A percentile compares a stretch with the other conserved stretches of the same genome.
Conservation (phyloP, 306 rosid genomes). For the Cicer bijugum region DNA sequence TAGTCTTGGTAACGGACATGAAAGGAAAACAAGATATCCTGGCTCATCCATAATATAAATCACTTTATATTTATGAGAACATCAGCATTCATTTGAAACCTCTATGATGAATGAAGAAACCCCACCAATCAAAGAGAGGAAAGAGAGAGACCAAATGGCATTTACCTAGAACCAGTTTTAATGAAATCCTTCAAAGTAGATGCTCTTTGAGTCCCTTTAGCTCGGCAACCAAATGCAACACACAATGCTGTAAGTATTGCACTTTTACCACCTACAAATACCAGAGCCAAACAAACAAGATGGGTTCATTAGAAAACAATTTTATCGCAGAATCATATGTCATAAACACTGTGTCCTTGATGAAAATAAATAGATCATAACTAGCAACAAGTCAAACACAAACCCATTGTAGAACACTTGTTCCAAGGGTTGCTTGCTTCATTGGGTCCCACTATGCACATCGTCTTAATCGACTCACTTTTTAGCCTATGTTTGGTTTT, state of each 20-base stretch:
- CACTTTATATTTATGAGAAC: neutral
- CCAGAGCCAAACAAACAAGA: slow-evolving; percentile 37
- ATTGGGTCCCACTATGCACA: neutral
- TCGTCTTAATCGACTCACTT: neutral
- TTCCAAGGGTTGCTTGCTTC: neutral
- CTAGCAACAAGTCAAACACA: slow-evolving; percentile 16
- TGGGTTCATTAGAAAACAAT: slow-evolving; percentile 24
- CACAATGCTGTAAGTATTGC: slow-evolving; percentile 85
- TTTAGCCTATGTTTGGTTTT: too few species aligned
- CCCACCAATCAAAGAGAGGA: too few species aligned
- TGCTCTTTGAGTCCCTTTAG: slow-evolving; percentile 87
- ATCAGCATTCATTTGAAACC: too few species aligned
- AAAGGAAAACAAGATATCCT: slow-evolving; percentile 22
- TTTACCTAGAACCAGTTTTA: slow-evolving; percentile 81
- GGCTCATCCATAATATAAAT: slow-evolving; percentile 23
- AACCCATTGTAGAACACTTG: neutral
- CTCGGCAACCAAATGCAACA: slow-evolving; percentile 93
- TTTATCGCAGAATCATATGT: neutral
- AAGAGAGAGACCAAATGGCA: neutral
- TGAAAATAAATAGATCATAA: neutral
- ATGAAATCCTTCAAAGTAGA: slow-evolving; percentile 79
- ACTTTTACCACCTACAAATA: slow-evolving; percentile 85
- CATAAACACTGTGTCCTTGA: neutral
- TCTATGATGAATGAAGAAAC: too few species aligned
- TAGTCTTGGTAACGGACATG: neutral